These are phyloP conservation scores for Noccaea bulbosa DNA, from an alignment of 345 rosid genomes.

Conservation along the genomic window DNA sequence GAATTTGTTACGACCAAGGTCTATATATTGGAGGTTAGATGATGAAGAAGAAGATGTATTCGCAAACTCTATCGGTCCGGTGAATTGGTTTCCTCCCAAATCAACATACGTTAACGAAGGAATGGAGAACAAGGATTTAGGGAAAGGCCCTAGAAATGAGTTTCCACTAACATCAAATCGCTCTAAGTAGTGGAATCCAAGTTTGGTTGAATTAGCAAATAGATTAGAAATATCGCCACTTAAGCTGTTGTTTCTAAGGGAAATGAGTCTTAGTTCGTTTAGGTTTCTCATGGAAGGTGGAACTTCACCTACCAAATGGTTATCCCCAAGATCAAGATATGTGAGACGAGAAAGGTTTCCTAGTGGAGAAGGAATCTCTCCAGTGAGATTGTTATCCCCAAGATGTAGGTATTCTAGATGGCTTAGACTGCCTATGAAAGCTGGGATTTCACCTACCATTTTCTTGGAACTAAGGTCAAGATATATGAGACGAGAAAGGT, in stretches of 20 bases:
- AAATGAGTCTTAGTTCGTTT: not conserved
- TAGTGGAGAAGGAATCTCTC: slow-evolving; percentile 17
- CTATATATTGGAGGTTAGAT: not conserved
- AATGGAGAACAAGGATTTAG: slow-evolving; percentile 7
- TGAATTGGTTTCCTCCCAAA: slow-evolving; percentile 9
- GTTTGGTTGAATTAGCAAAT: slow-evolving; percentile 1
- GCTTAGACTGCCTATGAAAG: not conserved
- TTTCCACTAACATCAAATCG: not conserved
- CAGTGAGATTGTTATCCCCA: not conserved
- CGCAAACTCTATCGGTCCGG: slow-evolving; percentile 2
- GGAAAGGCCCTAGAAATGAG: not conserved
- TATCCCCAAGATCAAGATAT: not conserved
- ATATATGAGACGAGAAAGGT: slow-evolving; percentile 5
- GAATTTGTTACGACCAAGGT: not conserved
- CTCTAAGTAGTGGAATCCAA: slow-evolving; percentile 2
- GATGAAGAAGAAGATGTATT: slow-evolving; percentile 20
- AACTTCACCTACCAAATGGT: slow-evolving; percentile 6
- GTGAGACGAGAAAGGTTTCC: not conserved
- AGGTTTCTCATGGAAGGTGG: not conserved
- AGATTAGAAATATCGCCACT: not conserved
- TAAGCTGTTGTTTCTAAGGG: not conserved
- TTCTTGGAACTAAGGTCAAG: not conserved
- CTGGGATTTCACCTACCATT: not conserved
- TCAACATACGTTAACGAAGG: not conserved
- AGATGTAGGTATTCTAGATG: not conserved